A percentile compares a stretch with the other conserved stretches of the same genome.
Conservation (phyloP, 768 basidiomycete species). For the Dentipellis sp. region DNA sequence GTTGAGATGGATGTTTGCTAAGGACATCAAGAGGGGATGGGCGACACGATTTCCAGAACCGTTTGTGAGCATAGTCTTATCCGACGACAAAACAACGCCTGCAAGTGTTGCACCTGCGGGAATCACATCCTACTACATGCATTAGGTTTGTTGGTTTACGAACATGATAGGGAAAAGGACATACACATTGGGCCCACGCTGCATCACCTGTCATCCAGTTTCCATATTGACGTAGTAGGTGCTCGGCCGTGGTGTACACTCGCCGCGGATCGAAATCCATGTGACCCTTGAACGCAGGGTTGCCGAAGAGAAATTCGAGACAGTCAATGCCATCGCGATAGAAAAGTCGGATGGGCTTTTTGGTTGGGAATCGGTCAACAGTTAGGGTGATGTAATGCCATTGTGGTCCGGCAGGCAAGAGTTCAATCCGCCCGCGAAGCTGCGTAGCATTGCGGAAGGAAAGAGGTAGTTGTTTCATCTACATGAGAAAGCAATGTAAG, state of each 20-base stretch:
- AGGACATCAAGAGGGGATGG: slow-evolving; percentile 8
- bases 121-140: background rate
- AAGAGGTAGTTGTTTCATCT: background rate
- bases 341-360: slow-evolving; percentile 14
- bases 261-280: slow-evolving; percentile 15
- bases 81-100: slow-evolving; percentile 3
- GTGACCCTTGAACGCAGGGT: slow-evolving; percentile 16
- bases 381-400: slow-evolving; percentile 15
- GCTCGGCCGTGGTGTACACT: slow-evolving; percentile 10
- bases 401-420: slow-evolving; percentile 13
- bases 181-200: slow-evolving; percentile 11
- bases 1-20: slow-evolving; percentile 9
- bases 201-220: slow-evolving; percentile 17
- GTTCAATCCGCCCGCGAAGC: slow-evolving; percentile 11
- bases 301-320: slow-evolving; percentile 17
- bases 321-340: slow-evolving; percentile 21
- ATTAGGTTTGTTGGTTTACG: background rate
- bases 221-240: slow-evolving; percentile 11
- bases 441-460: background rate
- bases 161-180: background rate
- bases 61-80: slow-evolving; percentile 8
- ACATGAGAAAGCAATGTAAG: background rate
- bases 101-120: slow-evolving; percentile 1
- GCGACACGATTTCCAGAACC: slow-evolving; percentile 2
- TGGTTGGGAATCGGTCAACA: slow-evolving; percentile 7